Percentiles rank a stretch among this genome's conserved stretches.
phyloP scores from a whole-genome alignment of 495 filamentous ascomycete genomes.

The Chlorociboria aeruginascens region DNA sequence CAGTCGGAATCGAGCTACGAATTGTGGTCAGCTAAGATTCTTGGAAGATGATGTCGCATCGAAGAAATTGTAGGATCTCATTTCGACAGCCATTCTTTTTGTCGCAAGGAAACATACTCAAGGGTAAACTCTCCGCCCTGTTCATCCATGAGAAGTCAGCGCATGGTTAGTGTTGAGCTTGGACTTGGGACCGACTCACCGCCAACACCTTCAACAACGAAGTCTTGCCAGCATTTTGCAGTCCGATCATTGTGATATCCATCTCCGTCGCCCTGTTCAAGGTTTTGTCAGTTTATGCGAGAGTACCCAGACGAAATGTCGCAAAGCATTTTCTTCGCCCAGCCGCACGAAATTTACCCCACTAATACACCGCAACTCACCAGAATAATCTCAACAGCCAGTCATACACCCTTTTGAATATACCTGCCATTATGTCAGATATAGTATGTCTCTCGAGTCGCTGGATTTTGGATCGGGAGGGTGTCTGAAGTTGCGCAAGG shows the following conservation, averaged over 20 bases:
- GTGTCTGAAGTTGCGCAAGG: constrained; percentile 8
- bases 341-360: no score
- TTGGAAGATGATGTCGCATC: background rate
- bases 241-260: constrained; percentile 98
- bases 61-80: background rate
- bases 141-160: constrained; percentile 24
- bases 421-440: constrained; percentile 53
- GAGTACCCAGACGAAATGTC: background rate
- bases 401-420: constrained; percentile 94
- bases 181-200: constrained; percentile 43
- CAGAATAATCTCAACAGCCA: constrained; percentile 96
- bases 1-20: constrained; percentile 89
- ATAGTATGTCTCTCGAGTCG: background rate
- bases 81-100: background rate
- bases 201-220: constrained; percentile 87
- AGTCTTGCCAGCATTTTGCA: constrained; percentile 98
- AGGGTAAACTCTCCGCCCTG: constrained; percentile 98
- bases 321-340: no score
- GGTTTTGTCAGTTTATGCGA: constrained; percentile 4
- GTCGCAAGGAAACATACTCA: constrained; percentile 59
- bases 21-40: constrained; percentile 6
- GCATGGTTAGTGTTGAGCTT: background rate
- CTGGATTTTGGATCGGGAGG: background rate
- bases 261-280: constrained; percentile 83
- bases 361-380: constrained; percentile 43